Base-by-base conservation (phyloP, 1,284 basidiomycete genomes). In the Xerocomus amazonicus region DNA sequence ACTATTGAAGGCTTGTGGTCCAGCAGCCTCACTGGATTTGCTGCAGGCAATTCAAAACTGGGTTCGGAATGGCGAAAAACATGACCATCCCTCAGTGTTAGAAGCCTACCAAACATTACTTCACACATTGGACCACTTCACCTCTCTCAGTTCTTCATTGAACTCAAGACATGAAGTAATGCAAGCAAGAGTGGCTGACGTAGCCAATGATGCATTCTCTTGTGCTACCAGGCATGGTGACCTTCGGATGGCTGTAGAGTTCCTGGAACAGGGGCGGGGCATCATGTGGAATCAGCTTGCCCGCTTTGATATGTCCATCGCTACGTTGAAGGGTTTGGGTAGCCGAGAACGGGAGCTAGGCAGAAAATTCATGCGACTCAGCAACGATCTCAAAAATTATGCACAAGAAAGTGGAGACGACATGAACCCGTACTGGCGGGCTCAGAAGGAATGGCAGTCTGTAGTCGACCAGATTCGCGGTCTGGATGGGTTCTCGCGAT, bases 401-500 rank as follows among this genome's bases (percentile, higher is more conserved):
- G 33, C 33, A 6, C 12, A 34, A 14, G 12, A 14, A 14, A 6
- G 13, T 34, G 33, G 12, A 14, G 13, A 13, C 13, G 6, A n/a
- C 33, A 34, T n/a, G 33, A 14, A 34, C 14, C 33, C 33, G 13
- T 34, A 34, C 6, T 34, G 33, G 33, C 33, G 14, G 33, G 14
- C 33, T 34, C 33, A 34, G 6, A n/a, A 34, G 14, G 33, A 34
- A 34, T 34, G 33, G 33, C 10, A 48, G 5, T 37, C 23, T 10
- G 39, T 58, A 17, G 43, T 68, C 14, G 35, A 51, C 4, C 14
- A 56, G n/a, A 61, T 65, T 33, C 54, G 56, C 13, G 26, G 27
- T 9, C 41, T 58, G 9, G 38, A 54, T 2, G 63, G 57, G 4
- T 65, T 65, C 46, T 50, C 49, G 8, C 38, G 54, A n/a, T 66